Evolutionary conservation across 179 eudicot genomes (phyloP).

Genomic region (Silene noctiflora): DNA sequence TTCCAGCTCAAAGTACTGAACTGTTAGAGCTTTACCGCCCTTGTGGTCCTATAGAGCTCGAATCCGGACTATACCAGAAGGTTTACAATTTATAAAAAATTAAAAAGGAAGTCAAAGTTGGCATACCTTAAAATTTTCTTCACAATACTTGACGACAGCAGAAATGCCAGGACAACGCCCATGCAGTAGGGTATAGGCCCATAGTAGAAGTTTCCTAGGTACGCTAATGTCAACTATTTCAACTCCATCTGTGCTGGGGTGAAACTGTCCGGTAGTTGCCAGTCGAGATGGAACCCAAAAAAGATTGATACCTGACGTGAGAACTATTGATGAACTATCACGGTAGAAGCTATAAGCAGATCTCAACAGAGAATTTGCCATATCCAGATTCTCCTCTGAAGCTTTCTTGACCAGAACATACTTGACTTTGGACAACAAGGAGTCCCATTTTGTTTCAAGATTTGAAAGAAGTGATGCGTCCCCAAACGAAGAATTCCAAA

Average conservation of each 20-base stretch:
- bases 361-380: conserved; percentile 67
- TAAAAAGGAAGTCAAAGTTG: conserved; percentile 2
- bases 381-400: conserved; percentile 71
- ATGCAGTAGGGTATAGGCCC: conserved; percentile 88
- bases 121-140: conserved; percentile 87
- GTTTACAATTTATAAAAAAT: neutral
- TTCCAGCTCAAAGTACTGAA: too few species aligned
- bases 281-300: conserved; percentile 63
- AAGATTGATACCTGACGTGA: conserved; percentile 65
- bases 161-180: conserved; percentile 75
- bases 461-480: conserved; percentile 47
- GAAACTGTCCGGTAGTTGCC: conserved; percentile 46
- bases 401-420: conserved; percentile 65
- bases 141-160: conserved; percentile 80
- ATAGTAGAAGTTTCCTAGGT: conserved; percentile 79
- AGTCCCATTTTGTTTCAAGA: conserved; percentile 73
- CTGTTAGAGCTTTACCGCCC: neutral
- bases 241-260: conserved; percentile 59
- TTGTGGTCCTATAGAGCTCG: neutral
- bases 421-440: conserved; percentile 58
- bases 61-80: neutral
- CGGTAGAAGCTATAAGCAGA: conserved; percentile 81
- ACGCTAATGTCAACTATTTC: conserved; percentile 70
- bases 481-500: conserved; percentile 75
- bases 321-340: conserved; percentile 72